Evolutionary conservation across 768 basidiomycete species (phyloP), one percentile per base, ranked within the genome.

Genomic region (Psilocybe sp.): DNA sequence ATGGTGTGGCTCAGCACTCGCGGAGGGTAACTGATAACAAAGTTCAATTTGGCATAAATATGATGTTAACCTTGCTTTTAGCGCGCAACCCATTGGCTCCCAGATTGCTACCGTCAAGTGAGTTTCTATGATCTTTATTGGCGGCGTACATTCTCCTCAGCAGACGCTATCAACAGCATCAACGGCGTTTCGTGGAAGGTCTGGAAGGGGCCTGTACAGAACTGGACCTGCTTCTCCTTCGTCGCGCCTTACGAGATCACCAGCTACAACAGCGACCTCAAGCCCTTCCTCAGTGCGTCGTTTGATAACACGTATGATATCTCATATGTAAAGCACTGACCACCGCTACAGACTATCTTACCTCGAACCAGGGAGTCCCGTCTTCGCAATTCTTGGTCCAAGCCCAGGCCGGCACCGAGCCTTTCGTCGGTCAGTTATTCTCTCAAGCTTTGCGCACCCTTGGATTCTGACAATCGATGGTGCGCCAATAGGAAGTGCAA

Each of bases 1-100:
- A 69, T 69, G 68, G 55, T 69, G 31, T 69, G 68, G 68, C 52
- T 68, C 37, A 69, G 68, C 44, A 54, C 59, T 9, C 52, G 68
- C 35, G 68, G 68, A 60, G 65, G 65, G 68, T 67, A 40, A 53
- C 59, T 36, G 23, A 33, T 14, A 34, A 20, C 20, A 34, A 23
- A 32, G 13, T 18, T 7, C 16, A 19, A 40, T 7, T 13, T n/a
- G 39, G 34, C 6, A 34, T 28, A 28, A 28, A 28, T 7, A 28
- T 28, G 4, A 7, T 28, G 7, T 28, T 28, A 28, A 4, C 4
- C 3, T 28, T 28, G 7, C 23, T 7, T 28, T 28, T 28, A 67
- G 62, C 16, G 65, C 66, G 47, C 56, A 57, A 2, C 68, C 68
- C n/a, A 65, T 65, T 39, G 68, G 67, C 5, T 66, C 65, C 32